Evolutionary conservation across 2,329 filamentous ascomycete genomes (phyloP), one percentile per base, ranked within the genome.

Genomic region (Pestalotiopsis fici): DNA sequence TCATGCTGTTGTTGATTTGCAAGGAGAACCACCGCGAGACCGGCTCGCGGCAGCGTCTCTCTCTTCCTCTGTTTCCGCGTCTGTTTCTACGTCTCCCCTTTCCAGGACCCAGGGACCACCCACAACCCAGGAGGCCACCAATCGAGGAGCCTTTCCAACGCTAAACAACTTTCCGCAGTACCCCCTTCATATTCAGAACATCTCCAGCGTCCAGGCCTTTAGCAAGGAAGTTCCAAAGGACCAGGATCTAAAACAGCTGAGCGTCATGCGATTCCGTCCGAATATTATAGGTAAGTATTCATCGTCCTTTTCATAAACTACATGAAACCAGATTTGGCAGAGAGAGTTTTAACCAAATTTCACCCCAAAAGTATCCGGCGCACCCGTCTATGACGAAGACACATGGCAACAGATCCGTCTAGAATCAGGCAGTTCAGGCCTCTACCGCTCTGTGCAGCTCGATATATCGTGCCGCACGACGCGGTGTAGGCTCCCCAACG

Each of bases 401-500:
- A 82, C 81, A 9, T 94, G 92, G 92, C 90, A 87, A 69, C 82
- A 80, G 31, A 83, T 93, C 47, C 79, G 81, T 25, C 84, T 91
- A 71, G 85, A 82, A 47, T 78, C 80, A 7, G 82, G 82, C 5
- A 79, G 78, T 2, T 81, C 82, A 15, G 87, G 85, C 66, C 83
- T 88, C 68, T 80, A 78, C 56, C 78, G 78, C 50, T 74, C 77
- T 55, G 74, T 76, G 13, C 72, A 75, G 6, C 88, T 89, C 69
- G 83, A 87, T 68, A 83, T 90, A 21, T 87, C 88, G 0, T 91
- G 90, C 72, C 87, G 90, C 35, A 92, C 90, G 0, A 88, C 90
- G 0, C 85, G 91, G 65, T 93, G 91, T 79, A 91, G 89, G 72
- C 77, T 94, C 71, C 91, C 91, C 23, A 93, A 93, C 71, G 89